These are phyloP conservation scores for Globisporangium cylindrosporum DNA, from an alignment of 352 stramenopile species.

Conservation along the genomic window DNA sequence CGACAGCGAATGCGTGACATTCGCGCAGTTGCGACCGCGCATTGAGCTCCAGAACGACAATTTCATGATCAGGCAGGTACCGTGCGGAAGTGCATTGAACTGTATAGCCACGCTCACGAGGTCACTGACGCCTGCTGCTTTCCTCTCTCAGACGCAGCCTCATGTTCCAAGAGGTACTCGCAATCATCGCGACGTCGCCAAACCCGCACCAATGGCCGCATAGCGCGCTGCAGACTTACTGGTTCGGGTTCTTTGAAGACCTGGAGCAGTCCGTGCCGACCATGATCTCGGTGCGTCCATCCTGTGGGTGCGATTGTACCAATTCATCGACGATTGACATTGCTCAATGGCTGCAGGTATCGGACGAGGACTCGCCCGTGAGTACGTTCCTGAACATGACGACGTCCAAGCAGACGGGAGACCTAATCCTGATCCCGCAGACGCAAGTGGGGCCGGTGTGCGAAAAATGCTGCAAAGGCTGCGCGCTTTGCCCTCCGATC, in stretches of 20 bases:
- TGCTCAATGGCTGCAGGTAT: constrained; percentile 20
- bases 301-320: no score
- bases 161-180: constrained; percentile 77
- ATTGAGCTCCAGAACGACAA: constrained; percentile 68
- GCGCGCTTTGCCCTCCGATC: constrained; percentile 34
- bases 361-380: constrained; percentile 43
- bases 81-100: neutral
- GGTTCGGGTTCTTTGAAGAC: constrained; percentile 63
- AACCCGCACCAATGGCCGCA: constrained; percentile 66
- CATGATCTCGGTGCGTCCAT: constrained; percentile 36
- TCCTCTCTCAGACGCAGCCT: constrained; percentile 34
- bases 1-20: constrained; percentile 63
- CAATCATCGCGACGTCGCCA: constrained; percentile 49
- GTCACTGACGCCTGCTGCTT: neutral
- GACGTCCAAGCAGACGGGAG: constrained; percentile 62
- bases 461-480: constrained; percentile 63
- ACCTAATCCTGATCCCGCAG: constrained; percentile 73
- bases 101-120: neutral
- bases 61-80: constrained; percentile 48
- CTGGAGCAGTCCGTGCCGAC: constrained; percentile 34
- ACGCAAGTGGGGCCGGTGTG: constrained; percentile 77
- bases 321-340: neutral
- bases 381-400: constrained; percentile 65
- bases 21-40: constrained; percentile 53
- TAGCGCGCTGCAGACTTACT: constrained; percentile 72